Evolutionary conservation across 2,329 filamentous ascomycete genomes (phyloP), one percentile per base, ranked within the genome.

Genomic region (Aureobasidium sp.): DNA sequence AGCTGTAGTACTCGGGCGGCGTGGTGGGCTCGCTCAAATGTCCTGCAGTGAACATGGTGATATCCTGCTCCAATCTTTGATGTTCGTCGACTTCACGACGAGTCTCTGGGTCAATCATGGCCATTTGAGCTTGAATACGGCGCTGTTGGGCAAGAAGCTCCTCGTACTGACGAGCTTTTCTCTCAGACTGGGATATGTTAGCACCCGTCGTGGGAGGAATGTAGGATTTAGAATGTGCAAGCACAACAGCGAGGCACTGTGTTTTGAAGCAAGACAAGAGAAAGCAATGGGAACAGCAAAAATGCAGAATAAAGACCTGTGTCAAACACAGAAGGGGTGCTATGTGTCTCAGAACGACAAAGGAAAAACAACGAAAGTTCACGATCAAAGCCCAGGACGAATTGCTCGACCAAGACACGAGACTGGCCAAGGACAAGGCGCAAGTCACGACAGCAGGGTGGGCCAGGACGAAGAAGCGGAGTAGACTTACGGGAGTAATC

Each of bases 11-110:
- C 74, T 97, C 94, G 35, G 94, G 94, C 24, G 94, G 94, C 24
- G 94, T 99, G 1, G 94, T 97, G 17, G 94, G 94, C 76, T 97
- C 93, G 68, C 90, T 96, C 72, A 95, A 90, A 69, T 92, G 89
- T 60, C 89, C 89, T 64, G 85, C 80, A 64, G 81, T 76, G 69
- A 81, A 78, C 77, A 76, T 70, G 76, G 77, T 69, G 62, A 95
- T 81, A 68, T 94, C 89, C 68, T 91, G 87, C 70, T 91, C 88
- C 78, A 97, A 89, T 73, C 90, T 86, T 62, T 88, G 85, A 69
- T 96, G 86, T 71, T 96, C 91, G 68, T 88, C 84, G 72, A 92
- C 90, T 71, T 94, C 89, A 65, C 84, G 85, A 65, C 88, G 86
- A 74, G 93, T 89, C 73, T 94, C 88, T 68, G 92, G 82, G 70